Percentiles rank a stretch among this genome's conserved stretches.
Conservation (phyloP, 768 basidiomycete species). For the Lanmaoa pseudosensibilis region DNA sequence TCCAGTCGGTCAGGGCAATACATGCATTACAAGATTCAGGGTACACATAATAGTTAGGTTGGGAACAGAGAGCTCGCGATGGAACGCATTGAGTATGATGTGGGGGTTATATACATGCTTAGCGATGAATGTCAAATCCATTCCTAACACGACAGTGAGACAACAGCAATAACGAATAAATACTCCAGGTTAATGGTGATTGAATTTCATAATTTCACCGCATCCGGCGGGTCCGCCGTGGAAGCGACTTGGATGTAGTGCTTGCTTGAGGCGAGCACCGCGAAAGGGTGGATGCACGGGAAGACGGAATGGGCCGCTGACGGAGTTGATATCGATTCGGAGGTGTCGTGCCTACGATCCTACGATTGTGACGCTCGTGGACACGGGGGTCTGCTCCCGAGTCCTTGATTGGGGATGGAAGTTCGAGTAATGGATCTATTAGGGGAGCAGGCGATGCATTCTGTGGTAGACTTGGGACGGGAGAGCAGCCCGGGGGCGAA, state of each 20-base stretch:
- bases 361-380: slow-evolving; percentile 13
- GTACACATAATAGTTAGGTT: slow-evolving; percentile 12
- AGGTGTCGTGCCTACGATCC: background rate
- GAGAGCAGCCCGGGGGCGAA: slow-evolving; percentile 4
- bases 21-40: slow-evolving; percentile 5
- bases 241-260: slow-evolving; percentile 13
- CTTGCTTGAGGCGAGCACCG: slow-evolving; percentile 19
- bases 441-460: slow-evolving; percentile 7
- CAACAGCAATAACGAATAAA: slow-evolving; percentile 41
- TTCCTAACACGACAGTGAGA: slow-evolving; percentile 15
- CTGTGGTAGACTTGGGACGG: slow-evolving; percentile 5
- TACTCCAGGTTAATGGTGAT: slow-evolving; percentile 11
- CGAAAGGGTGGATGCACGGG: slow-evolving; percentile 13
- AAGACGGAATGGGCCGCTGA: slow-evolving; percentile 25
- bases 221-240: slow-evolving; percentile 16
- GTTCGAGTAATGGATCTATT: slow-evolving; percentile 8
- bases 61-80: background rate
- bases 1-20: background rate
- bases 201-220: slow-evolving; percentile 5
- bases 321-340: slow-evolving; percentile 32
- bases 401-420: slow-evolving; percentile 10
- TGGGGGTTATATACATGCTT: slow-evolving; percentile 1
- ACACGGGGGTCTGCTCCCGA: background rate
- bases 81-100: background rate
- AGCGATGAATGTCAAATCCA: slow-evolving; percentile 6